A percentile compares a stretch with the other conserved stretches of the same genome.
These are phyloP conservation scores for Jackrogersella multiformis DNA, from an alignment of 495 filamentous ascomycete species.

Conservation along the genomic window DNA sequence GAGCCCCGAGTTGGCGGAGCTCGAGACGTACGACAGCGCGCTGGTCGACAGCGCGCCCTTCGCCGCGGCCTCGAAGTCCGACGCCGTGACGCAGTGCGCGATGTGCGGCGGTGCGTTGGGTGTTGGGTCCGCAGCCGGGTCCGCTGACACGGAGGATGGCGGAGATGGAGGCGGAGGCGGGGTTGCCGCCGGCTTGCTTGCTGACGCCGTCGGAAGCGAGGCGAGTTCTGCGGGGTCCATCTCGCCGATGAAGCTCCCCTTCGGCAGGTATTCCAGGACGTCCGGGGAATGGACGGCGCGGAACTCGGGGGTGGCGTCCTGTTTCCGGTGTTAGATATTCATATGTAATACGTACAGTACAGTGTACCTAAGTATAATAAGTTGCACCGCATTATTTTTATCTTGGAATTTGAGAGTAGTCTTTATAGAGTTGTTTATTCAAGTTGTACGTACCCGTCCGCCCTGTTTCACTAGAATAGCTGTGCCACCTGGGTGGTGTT, in stretches of 20 bases:
- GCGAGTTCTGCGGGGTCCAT: constrained; percentile 69
- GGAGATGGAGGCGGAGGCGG: constrained; percentile 46
- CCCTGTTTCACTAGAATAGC: constrained; percentile 73
- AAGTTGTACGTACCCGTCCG: constrained; percentile 50
- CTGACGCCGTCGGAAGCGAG: not conserved
- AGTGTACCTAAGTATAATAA: no score
- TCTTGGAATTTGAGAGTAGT: not conserved
- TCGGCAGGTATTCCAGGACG: constrained; percentile 63
- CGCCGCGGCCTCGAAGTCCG: constrained; percentile 83
- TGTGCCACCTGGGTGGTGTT: constrained; percentile 74
- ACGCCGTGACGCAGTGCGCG: constrained; percentile 36
- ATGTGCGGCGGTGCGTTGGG: constrained; percentile 51
- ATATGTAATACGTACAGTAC: no score
- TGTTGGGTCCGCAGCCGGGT: not conserved
- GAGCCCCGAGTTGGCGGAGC: constrained; percentile 75
- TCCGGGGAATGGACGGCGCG: constrained; percentile 76
- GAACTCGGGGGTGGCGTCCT: constrained; percentile 75
- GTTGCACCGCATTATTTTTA: not conserved
- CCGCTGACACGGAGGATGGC: constrained; percentile 15
- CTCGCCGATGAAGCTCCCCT: constrained; percentile 70
- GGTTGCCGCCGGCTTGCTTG: constrained; percentile 38
- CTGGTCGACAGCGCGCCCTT: constrained; percentile 78
- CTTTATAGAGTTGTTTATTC: not conserved
- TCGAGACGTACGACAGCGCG: constrained; percentile 86
- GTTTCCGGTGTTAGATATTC: constrained; percentile 35